Evolutionary conservation across 2,329 filamentous ascomycete species (phyloP).

Genomic region (Ascochyta viciae-villosae): DNA sequence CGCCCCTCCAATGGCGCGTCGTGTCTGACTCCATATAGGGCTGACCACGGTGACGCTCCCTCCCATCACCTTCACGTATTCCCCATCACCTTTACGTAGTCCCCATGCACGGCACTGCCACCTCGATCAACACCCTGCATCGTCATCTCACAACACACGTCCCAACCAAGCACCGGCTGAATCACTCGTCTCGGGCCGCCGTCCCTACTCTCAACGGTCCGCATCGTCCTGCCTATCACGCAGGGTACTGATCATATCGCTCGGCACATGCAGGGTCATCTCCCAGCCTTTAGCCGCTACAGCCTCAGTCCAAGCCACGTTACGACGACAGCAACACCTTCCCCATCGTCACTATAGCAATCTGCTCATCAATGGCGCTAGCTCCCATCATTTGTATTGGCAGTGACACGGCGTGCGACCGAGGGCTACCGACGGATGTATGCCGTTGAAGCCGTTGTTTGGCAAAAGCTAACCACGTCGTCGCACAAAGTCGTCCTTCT

Average conservation of each 20-base stretch:
- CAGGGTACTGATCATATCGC: conserved; percentile 31
- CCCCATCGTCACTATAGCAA: conserved; percentile 1
- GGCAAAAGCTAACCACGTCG: conserved; percentile 29
- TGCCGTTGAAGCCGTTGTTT: conserved; percentile 33
- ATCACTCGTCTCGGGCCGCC: conserved; percentile 17
- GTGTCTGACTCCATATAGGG: conserved; percentile 20
- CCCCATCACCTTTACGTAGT: too few species aligned
- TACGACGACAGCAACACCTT: conserved; percentile 13
- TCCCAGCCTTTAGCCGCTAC: conserved; percentile 39
- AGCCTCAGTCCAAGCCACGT: conserved; percentile 27
- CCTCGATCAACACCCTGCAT: not conserved
- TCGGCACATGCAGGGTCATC: conserved; percentile 34
- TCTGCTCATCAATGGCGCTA: conserved; percentile 12
- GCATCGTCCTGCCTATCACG: conserved; percentile 7
- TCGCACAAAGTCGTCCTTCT: conserved; percentile 6
- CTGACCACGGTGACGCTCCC: conserved; percentile 25
- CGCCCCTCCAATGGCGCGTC: conserved; percentile 17
- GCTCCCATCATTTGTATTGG: conserved; percentile 27
- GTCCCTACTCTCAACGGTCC: conserved; percentile 17
- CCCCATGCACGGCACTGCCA: too few species aligned
- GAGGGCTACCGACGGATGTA: conserved; percentile 30
- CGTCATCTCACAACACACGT: not conserved
- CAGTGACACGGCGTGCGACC: conserved; percentile 21
- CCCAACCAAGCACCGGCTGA: conserved; percentile 9
- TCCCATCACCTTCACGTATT: not conserved